Evolutionary conservation across 148 eudicot species (phyloP).

Genomic region (Pharnaceum exiguum): DNA sequence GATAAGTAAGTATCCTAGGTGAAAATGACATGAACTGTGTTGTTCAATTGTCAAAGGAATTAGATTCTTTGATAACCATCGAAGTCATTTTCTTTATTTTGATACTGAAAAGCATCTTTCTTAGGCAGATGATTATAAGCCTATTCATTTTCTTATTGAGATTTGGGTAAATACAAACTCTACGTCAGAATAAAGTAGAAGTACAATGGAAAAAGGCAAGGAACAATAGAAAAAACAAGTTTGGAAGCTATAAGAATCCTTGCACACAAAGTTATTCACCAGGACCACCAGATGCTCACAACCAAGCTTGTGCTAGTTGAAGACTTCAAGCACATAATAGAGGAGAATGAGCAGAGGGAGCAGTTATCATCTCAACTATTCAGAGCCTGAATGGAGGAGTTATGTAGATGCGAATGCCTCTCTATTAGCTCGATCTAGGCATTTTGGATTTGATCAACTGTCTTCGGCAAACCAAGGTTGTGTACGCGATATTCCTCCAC

Average conservation of each 20-base stretch:
- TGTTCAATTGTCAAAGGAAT: no score
- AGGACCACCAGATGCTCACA: not conserved
- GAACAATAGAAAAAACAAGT: not conserved
- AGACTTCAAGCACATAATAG: not conserved
- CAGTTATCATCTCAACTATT: not conserved
- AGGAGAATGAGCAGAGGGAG: not conserved
- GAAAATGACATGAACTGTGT: no score
- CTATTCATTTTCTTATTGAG: not conserved
- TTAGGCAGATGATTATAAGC: not conserved
- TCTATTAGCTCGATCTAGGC: not conserved
- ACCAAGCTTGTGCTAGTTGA: not conserved
- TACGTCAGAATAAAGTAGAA: not conserved
- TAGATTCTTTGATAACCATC: conserved; percentile 12
- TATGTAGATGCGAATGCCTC: not conserved
- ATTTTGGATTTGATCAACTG: not conserved
- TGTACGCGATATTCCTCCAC: not conserved
- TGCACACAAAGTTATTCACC: no score
- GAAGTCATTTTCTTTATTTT: conserved; percentile 7
- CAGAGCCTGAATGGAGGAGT: not conserved
- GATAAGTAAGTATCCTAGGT: no score
- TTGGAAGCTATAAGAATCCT: conserved; percentile 1
- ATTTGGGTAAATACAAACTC: not conserved
- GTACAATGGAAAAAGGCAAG: not conserved
- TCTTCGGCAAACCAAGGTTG: not conserved
- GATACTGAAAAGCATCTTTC: conserved; percentile 8